A percentile compares a stretch with the other conserved stretches of the same genome.
phyloP scores from a whole-genome alignment of 2,329 filamentous ascomycete genomes.

The Aureobasidium namibiae region DNA sequence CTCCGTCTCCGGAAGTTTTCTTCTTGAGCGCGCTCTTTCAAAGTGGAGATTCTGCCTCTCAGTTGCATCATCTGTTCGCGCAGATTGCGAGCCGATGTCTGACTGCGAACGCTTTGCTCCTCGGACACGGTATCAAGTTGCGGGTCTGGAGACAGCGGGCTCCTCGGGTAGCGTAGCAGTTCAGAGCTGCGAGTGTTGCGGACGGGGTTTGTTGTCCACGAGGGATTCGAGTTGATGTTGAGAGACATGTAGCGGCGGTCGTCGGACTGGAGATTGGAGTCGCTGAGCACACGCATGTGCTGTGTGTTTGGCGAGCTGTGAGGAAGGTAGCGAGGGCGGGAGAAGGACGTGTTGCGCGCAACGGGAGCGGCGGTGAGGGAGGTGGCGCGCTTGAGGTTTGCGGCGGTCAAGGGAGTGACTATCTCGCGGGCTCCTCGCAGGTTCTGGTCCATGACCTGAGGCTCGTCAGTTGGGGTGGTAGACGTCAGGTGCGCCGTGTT shows the following conservation, averaged over 20 bases:
- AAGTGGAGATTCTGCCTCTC: slow-evolving; percentile 72
- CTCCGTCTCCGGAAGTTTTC: slow-evolving; percentile 73
- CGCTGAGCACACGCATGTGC: slow-evolving; percentile 56
- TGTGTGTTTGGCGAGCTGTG: slow-evolving; percentile 23
- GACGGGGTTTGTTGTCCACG: slow-evolving; percentile 16
- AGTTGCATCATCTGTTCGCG: slow-evolving; percentile 80
- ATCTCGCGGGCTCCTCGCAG: slow-evolving; percentile 61
- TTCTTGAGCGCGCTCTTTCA: slow-evolving; percentile 70
- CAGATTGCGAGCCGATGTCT: slow-evolving; percentile 49
- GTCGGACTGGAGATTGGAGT: slow-evolving; percentile 42
- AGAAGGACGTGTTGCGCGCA: background rate
- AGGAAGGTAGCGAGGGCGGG: slow-evolving; percentile 1
- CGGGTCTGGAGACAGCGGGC: slow-evolving; percentile 29
- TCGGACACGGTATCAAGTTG: slow-evolving; percentile 35
- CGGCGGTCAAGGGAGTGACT: slow-evolving; percentile 28
- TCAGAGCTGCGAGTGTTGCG: slow-evolving; percentile 32
- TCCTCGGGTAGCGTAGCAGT: slow-evolving; percentile 25
- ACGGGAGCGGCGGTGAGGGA: slow-evolving; percentile 20
- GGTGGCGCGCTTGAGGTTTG: slow-evolving; percentile 30
- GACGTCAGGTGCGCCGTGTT: slow-evolving; percentile 18
- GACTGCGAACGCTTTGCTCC: slow-evolving; percentile 18
- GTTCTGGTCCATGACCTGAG: slow-evolving; percentile 87
- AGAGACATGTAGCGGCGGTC: slow-evolving; percentile 21
- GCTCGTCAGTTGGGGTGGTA: background rate
- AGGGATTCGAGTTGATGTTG: slow-evolving; percentile 15